Conservation (phyloP, 441 rosid genomes). For the Erodium chrysanthum region DNA sequence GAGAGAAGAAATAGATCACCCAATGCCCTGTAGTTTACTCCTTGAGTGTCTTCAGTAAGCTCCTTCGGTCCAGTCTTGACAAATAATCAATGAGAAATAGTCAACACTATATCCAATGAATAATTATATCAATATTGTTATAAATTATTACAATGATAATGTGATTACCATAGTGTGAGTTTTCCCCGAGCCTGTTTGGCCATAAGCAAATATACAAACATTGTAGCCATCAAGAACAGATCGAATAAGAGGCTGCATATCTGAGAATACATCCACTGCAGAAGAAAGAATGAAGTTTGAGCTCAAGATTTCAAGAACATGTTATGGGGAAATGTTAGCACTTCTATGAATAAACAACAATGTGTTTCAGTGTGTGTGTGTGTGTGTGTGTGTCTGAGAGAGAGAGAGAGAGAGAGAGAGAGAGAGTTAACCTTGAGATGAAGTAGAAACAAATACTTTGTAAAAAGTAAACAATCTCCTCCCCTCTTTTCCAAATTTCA, state of each 20-base stretch:
- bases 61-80: conserved; percentile 66
- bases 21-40: conserved; percentile 23
- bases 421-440: conserved; percentile 31
- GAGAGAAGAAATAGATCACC: conserved; percentile 40
- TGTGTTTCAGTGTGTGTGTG: background rate
- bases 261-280: conserved; percentile 79
- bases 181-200: conserved; percentile 99
- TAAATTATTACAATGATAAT: conserved; percentile 23
- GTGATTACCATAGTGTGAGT: conserved; percentile 69
- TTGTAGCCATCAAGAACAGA: conserved; percentile 96
- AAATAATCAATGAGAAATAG: background rate
- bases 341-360: background rate
- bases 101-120: no score
- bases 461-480: conserved; percentile 54
- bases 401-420: background rate
- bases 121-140: no score
- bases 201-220: conserved; percentile 91
- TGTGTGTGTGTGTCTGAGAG: no score
- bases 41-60: conserved; percentile 65
- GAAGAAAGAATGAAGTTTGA: conserved; percentile 13
- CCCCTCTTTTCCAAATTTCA: conserved; percentile 74
- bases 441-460: conserved; percentile 71
- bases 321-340: background rate
- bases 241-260: conserved; percentile 28
- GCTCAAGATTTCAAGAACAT: background rate